phyloP scores from a whole-genome alignment of 1,139 yeast genomes.

The Protomyces arabidopsidicola region DNA sequence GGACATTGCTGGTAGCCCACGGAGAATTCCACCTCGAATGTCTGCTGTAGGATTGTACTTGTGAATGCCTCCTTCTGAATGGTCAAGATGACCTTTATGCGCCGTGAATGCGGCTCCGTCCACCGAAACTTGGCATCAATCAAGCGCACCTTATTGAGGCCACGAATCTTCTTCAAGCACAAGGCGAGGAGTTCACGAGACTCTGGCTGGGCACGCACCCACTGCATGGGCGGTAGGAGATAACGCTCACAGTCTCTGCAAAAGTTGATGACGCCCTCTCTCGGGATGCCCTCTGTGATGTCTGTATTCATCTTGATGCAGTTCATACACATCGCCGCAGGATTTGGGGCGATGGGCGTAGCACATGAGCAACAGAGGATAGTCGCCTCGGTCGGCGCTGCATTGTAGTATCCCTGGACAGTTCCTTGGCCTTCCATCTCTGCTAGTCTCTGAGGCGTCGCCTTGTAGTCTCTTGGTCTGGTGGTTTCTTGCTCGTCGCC shows the following conservation, averaged over 20 bases:
- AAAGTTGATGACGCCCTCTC: constrained; percentile 87
- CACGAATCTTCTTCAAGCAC: constrained; percentile 81
- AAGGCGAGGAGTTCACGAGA: constrained; percentile 87
- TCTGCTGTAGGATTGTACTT: constrained; percentile 88
- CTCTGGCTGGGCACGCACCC: constrained; percentile 88
- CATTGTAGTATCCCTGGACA: constrained; percentile 22
- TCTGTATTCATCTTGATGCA: constrained; percentile 92
- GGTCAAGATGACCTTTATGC: constrained; percentile 82
- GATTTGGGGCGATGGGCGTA: constrained; percentile 77
- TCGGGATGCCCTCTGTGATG: constrained; percentile 90
- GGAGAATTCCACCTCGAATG: constrained; percentile 89
- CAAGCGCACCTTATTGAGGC: constrained; percentile 78
- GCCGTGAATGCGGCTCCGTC: constrained; percentile 99
- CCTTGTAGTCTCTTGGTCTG: background rate
- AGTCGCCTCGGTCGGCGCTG: constrained; percentile 43
- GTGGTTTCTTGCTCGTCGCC: background rate
- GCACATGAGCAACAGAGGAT: constrained; percentile 98
- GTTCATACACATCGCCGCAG: constrained; percentile 94
- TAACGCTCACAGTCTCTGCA: constrained; percentile 97
- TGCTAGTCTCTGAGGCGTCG: background rate
- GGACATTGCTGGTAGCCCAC: constrained; percentile 97
- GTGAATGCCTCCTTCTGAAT: constrained; percentile 95
- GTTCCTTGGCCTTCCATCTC: constrained; percentile 3
- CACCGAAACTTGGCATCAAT: constrained; percentile 93
- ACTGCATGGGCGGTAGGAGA: constrained; percentile 88